Evolutionary conservation across 176 grass and related monocot species (phyloP), one percentile per base, ranked within the genome.

Genomic region (Phoenix dactylifera): DNA sequence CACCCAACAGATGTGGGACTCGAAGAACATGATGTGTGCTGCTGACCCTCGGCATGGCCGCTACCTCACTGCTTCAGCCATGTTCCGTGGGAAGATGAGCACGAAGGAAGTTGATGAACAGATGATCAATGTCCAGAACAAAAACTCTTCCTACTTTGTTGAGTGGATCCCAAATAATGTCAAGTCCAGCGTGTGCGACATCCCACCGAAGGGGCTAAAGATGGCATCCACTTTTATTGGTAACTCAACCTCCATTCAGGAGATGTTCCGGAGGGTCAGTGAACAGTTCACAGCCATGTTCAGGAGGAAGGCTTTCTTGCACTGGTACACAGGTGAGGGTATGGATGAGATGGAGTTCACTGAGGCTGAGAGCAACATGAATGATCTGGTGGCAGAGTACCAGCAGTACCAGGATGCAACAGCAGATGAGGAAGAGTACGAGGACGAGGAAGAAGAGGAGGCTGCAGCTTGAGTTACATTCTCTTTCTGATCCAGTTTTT

Each of bases 321-420:
- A 96, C 28, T 96, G 91, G 91, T 96, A 96, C 77, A 96, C 91
- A 0, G 91, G 91, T 0, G 86, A 96, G 62, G 91, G 91, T 15
- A 96, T 96, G 91, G 91, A 96, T 0, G 86, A 97, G 81, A 97
- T 97, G 86, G 92, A 90, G 58, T 93, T 93, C 62, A 93, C 83
- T 0, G 83, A 93, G 71, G 84, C 89, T 0, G 88, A 92, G 76
- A 92, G 88, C 69, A 92, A 92, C 69, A 92, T 92, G 88, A 92
- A 92, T 4, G 88, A 92, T 26, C 71, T 92, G 73, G 83, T 92
- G 28, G 88, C 88, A 0, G 88, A 92, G 69, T 92, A 92, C 79
- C 88, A 92, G 76, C 88, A 92, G 70, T 87, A 92, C 70, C 88
- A 92, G 73, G 88, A 92, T 0, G 88, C 83, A 44, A 44, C 35